Evolutionary conservation across 2,329 filamentous ascomycete species (phyloP), one percentile per base, ranked within the genome.

Genomic region (Akanthomyces lecanii): DNA sequence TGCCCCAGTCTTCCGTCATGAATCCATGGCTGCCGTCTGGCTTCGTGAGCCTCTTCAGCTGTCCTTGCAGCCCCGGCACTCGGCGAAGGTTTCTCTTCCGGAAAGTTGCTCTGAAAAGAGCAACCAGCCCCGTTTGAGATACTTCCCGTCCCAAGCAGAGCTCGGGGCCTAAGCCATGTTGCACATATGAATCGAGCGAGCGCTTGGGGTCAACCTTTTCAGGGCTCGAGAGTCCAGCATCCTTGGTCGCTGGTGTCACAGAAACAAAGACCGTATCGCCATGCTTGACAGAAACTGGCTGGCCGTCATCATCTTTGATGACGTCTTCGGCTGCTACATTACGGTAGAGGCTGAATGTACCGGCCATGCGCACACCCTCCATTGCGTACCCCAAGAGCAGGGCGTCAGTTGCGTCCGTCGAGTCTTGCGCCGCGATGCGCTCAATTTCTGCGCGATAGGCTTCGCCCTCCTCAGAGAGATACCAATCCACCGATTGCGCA

Each of bases 301-400:
- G 75, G 16, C 80, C 80, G 63, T 87, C 82, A 30, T 85, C 80
- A 55, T 85, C 77, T 40, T 73, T 64, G 53, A 84, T 78, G 1
- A 77, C 76, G 56, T 82, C 78, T 21, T 75, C 70, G 0, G 70
- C 73, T 0, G 79, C 74, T 2, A 82, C 83, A 62, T 84, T 77
- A 45, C 88, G 85, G 76, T 85, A 87, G 1, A 85, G 78, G 11
- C 83, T 82, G 61, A 85, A 84, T 0, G 84, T 84, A 12, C 86
- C 85, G 4, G 86, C 85, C 60, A 93, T 79, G 45, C 90, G 86
- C 62, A 90, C 82, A 18, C 86, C 89, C 73, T 91, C 91, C 78
- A 89, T 81, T 50, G 84, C 85, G 70, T 91, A 92, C 45, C 86
- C 87, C 1, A 89, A 79, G 2, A 94, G 79, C 40, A 84, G 76